These are phyloP conservation scores for Exophiala dermatitidis DNA, from an alignment of 2,329 filamentous ascomycete genomes.

Conservation along the genomic window DNA sequence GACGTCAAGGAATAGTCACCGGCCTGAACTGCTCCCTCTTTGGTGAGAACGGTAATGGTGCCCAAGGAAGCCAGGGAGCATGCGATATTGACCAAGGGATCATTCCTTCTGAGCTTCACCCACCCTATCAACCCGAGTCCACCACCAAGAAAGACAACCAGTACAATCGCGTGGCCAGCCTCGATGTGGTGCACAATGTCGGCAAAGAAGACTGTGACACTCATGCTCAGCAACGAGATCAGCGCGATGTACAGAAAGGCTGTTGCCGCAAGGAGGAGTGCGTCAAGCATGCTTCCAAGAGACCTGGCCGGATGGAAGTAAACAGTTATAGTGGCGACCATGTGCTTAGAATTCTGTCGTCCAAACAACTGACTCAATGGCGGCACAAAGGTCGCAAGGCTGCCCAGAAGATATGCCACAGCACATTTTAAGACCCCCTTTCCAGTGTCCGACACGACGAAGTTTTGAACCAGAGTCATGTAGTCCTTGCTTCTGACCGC, in stretches of 20 bases:
- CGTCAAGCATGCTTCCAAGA: constrained; percentile 83
- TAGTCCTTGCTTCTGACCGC: constrained; percentile 24
- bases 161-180: constrained; percentile 69
- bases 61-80: constrained; percentile 81
- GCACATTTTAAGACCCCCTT: constrained; percentile 84
- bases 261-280: constrained; percentile 64
- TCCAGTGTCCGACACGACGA: constrained; percentile 64
- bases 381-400: constrained; percentile 74
- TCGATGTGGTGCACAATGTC: constrained; percentile 57
- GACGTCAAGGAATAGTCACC: constrained; percentile 76
- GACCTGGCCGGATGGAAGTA: constrained; percentile 90
- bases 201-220: constrained; percentile 72
- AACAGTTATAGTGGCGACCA: constrained; percentile 86
- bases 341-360: constrained; percentile 82
- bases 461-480: constrained; percentile 47
- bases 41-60: constrained; percentile 82
- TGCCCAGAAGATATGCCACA: constrained; percentile 78
- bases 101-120: constrained; percentile 72
- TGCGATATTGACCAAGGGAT: constrained; percentile 74
- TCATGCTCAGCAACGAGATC: constrained; percentile 78
- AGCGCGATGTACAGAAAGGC: constrained; percentile 73
- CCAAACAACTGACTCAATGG: constrained; percentile 67
- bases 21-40: constrained; percentile 78
- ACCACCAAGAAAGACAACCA: constrained; percentile 77
- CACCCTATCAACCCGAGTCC: constrained; percentile 82